Evolutionary conservation across 2,329 filamentous ascomycete genomes (phyloP).

Genomic region (Hawksworthiomyces lignivorus): DNA sequence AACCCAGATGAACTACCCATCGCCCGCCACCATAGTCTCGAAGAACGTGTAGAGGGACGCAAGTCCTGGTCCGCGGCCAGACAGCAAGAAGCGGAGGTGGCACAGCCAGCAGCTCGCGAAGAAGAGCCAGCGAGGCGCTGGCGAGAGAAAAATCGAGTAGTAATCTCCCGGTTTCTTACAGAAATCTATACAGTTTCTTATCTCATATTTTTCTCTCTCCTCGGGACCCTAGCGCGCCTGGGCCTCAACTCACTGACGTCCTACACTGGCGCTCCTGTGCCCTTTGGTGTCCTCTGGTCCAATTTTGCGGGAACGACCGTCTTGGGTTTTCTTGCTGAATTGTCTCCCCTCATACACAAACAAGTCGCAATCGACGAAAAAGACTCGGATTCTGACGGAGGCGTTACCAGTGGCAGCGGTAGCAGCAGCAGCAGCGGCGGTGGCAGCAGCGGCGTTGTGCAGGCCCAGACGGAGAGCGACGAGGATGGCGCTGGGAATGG

Average conservation of each 20-base stretch:
- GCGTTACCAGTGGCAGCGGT: neutral
- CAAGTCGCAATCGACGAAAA: neutral
- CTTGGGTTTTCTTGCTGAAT: conserved; percentile 64
- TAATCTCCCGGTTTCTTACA: conserved; percentile 46
- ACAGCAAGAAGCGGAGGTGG: too few relatives aligned
- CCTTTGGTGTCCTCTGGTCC: conserved; percentile 73
- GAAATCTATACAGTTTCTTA: conserved; percentile 68
- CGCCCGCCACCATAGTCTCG: conserved; percentile 29
- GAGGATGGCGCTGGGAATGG: too few relatives aligned
- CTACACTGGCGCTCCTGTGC: conserved; percentile 70
- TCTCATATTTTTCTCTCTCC: conserved; percentile 74
- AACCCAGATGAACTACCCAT: conserved; percentile 25
- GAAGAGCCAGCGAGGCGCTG: neutral
- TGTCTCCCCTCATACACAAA: neutral
- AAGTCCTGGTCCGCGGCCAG: too few relatives aligned
- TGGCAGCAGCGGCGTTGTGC: too few relatives aligned
- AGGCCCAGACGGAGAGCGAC: too few relatives aligned
- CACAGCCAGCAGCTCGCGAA: neutral
- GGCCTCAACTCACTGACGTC: conserved; percentile 71
- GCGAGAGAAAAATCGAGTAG: too few relatives aligned
- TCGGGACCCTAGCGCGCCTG: conserved; percentile 75
- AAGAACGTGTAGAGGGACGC: conserved; percentile 19
- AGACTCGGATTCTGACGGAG: neutral
- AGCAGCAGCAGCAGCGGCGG: neutral
- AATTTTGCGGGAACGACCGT: conserved; percentile 75